These are phyloP conservation scores for Scedosporium aurantiacum DNA, from an alignment of 2,329 filamentous ascomycete genomes.

Conservation along the genomic window DNA sequence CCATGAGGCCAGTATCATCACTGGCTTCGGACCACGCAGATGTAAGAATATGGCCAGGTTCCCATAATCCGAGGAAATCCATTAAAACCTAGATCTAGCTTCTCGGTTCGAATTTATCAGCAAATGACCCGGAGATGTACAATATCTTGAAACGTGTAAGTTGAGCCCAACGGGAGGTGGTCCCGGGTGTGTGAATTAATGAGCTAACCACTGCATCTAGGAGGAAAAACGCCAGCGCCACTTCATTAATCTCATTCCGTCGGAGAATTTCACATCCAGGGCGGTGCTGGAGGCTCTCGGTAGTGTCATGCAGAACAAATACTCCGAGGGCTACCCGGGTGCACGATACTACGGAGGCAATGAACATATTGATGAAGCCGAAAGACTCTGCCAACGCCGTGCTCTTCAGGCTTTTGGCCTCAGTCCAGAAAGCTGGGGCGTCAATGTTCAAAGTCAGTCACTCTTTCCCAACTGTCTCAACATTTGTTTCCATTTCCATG, in stretches of 20 bases:
- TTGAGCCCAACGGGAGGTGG: neutral
- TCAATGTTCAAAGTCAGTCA: constrained; percentile 63
- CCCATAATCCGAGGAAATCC: neutral
- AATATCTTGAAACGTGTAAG: constrained; percentile 7
- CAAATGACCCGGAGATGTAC: constrained; percentile 7
- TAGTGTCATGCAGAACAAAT: constrained; percentile 97
- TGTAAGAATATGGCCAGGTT: neutral
- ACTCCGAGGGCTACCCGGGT: constrained; percentile 95
- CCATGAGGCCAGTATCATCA: neutral
- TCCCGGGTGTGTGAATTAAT: neutral
- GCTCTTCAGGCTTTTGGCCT: constrained; percentile 81
- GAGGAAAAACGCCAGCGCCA: constrained; percentile 95
- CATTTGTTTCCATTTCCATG: too few relatives aligned
- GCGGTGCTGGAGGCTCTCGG: constrained; percentile 84
- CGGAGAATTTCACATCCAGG: constrained; percentile 91
- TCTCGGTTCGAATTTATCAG: neutral
- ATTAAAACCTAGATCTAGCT: neutral
- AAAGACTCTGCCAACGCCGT: constrained; percentile 80
- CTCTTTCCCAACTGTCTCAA: neutral
- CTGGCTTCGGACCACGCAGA: neutral
- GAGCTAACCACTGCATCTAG: constrained; percentile 28
- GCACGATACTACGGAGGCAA: constrained; percentile 96
- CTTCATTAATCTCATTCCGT: constrained; percentile 95
- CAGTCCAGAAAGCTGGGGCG: constrained; percentile 80
- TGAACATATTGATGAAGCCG: constrained; percentile 86